Percentiles rank a stretch among this genome's conserved stretches.
phyloP scores from a whole-genome alignment of 108 stramenopile genomes.

The Fragilaria crotonensis region DNA sequence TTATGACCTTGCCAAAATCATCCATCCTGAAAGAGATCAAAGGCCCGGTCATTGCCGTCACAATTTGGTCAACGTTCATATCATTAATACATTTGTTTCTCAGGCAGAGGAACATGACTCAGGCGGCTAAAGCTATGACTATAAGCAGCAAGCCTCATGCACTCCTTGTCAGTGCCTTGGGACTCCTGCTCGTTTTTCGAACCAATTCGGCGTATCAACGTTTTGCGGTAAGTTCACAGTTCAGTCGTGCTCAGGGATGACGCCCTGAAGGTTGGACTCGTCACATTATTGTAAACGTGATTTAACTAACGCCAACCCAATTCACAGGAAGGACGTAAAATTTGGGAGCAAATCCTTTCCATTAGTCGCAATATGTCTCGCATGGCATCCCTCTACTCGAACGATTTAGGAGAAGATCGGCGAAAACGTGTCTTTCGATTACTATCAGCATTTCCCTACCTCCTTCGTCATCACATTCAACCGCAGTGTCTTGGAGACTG shows the following conservation, averaged over 20 bases:
- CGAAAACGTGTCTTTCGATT: conserved; percentile 34
- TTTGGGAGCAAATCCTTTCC: conserved; percentile 74
- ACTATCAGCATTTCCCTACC: conserved; percentile 63
- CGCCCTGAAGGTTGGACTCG: too few relatives aligned
- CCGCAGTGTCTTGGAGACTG: conserved; percentile 38
- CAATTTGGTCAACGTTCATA: conserved; percentile 19
- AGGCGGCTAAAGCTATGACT: conserved; percentile 29
- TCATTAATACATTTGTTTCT: conserved; percentile 9
- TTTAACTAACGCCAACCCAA: not conserved
- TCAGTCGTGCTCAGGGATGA: too few relatives aligned
- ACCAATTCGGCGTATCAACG: conserved; percentile 67
- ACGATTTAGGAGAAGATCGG: conserved; percentile 46
- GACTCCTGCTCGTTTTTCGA: conserved; percentile 64
- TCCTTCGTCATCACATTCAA: conserved; percentile 64
- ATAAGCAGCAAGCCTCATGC: conserved; percentile 50
- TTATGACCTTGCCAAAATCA: conserved; percentile 21
- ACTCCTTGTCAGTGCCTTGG: conserved; percentile 41
- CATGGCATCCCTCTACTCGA: conserved; percentile 56
- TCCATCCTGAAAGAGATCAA: conserved; percentile 22
- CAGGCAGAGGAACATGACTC: not conserved
- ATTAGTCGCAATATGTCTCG: conserved; percentile 64
- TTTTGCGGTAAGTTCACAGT: conserved; percentile 32
- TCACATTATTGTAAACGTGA: not conserved
- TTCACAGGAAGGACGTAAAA: conserved; percentile 72
- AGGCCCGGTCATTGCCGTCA: conserved; percentile 23